Base-by-base conservation (phyloP, 2,329 filamentous ascomycete genomes). In the Colletotrichum spinosum region DNA sequence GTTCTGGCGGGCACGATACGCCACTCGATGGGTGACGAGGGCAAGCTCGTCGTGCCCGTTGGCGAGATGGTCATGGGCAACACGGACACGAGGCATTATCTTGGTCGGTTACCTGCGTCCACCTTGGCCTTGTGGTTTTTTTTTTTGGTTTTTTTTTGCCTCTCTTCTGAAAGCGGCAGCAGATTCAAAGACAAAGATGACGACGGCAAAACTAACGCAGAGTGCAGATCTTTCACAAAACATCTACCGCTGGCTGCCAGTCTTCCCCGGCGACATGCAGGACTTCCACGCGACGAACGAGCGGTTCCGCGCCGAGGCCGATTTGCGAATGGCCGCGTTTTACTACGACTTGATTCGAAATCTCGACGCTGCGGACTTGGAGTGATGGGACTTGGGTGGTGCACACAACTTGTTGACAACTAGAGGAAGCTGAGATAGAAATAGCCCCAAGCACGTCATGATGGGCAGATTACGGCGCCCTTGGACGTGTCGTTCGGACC, bases 271-370 rank as follows among this genome's bases (percentile, higher is more conserved):
- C 1, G 41, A 34, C 2, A 56, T 51, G 6, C 6, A 62, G 12
- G 62, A 65, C 8, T 57, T 58, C 25, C 62, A 65, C 41, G 62
- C 62, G 11, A 65, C 62, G 37, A 58, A 65, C 6, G 62, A 65
- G 62, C 55, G 62, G 9, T 62, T 65, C 52, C 51, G 39, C 25
- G 53, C 62, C 15, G 46, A 39, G 10, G 62, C 58, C 7, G 58
- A 65, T 37, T 52, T 65, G 52, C 51, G 62, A 10, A 65, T 65
- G 11, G 11, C 62, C 34, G 48, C 41, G 42, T 65, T 65, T n/a
- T 65, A 65, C n/a, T 65, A 65, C 37, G 62, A 65, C 12, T 25
- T 65, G 41, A 65, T 65, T 2, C 62, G 62, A 38, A 65, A 65
- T 51, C 62, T 65, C 34, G 58, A 65, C 6, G 52, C 62, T 13